Evolutionary conservation across 2,329 filamentous ascomycete genomes (phyloP), one percentile per base, ranked within the genome.

Genomic region (Huntiella abstrusa): DNA sequence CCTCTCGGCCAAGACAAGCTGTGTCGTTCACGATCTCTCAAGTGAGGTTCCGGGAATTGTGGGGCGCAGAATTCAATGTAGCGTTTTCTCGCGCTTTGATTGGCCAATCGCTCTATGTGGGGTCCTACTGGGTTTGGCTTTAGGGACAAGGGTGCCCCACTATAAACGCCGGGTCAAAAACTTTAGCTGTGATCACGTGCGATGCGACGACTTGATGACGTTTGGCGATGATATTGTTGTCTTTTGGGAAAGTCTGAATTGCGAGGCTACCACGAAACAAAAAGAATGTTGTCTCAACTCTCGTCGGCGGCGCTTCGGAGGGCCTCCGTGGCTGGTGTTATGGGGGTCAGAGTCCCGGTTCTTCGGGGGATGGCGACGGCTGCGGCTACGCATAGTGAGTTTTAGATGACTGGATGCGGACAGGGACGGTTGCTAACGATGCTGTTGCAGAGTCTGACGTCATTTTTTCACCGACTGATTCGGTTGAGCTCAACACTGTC

Each of bases 401-500:
- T 19, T 33, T 12, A 7, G 8, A 7, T 16, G 8, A 5, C 5
- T 41, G 16, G 10, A n/a, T 4, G 22, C 22, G 11, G 15, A 6
- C 12, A 34, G 13, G 39, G 4, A 12, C 8, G 15, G 33, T 41
- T 38, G 4, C 40, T 41, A 41, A 41, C 19, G 5, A 15, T 38
- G 33, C 22, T 48, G 17, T 44, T 34, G 5, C 16, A 50, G 49
- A 43, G 33, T 48, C 45, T 22, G 43, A 50, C 43, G 60, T 66
- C 50, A 58, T 69, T 48, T 77, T 77, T 55, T 57, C 61, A 5
- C 62, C 65, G 45, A 68, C 71, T 4, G 70, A 70, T 11, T 69
- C 69, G 38, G 52, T 63, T 16, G 62, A 72, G 47, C 67, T 82
- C 50, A 68, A 78, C 56, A 49, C 57, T 10, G 55, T 68, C 32